Percentiles rank a stretch among this genome's conserved stretches.
phyloP scores from a whole-genome alignment of 148 eudicot genomes.

The Vaccinium myrtillus region DNA sequence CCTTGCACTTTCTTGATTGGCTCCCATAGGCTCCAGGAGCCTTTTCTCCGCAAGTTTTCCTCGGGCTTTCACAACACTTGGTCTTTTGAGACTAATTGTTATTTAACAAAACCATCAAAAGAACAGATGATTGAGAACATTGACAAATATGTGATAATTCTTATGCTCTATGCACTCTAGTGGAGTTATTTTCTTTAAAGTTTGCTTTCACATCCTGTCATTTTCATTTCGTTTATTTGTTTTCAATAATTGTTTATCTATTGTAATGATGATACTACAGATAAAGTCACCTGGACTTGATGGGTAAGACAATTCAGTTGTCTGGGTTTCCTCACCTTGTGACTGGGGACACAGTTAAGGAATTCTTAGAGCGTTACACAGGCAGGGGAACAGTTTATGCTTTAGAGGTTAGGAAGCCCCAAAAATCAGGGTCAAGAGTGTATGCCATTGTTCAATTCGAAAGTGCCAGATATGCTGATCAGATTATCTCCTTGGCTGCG shows the following conservation, averaged over 20 bases:
- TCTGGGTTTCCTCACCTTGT: constrained; percentile 37
- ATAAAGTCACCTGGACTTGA: constrained; percentile 9
- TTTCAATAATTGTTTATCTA: background rate
- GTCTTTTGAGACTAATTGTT: background rate
- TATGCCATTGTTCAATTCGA: constrained; percentile 50
- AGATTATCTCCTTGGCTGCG: constrained; percentile 26
- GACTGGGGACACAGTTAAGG: constrained; percentile 29
- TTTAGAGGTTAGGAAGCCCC: constrained; percentile 37
- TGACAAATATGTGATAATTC: background rate
- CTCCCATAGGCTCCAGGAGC: background rate
- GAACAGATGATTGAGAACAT: background rate
- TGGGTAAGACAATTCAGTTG: constrained; percentile 36
- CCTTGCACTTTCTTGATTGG: background rate
- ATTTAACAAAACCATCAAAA: background rate
- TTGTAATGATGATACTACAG: constrained; percentile 5
- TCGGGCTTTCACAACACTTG: background rate
- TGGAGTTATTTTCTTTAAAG: background rate
- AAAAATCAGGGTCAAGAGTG: constrained; percentile 24
- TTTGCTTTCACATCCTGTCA: background rate
- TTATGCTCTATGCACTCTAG: background rate
- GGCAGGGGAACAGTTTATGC: constrained; percentile 46
- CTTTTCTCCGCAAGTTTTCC: background rate
- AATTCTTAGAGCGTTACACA: constrained; percentile 30
- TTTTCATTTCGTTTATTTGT: background rate
- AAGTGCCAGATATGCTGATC: constrained; percentile 21